Base-by-base conservation (phyloP, 495 filamentous ascomycete species). In the Tuber magnatum region DNA sequence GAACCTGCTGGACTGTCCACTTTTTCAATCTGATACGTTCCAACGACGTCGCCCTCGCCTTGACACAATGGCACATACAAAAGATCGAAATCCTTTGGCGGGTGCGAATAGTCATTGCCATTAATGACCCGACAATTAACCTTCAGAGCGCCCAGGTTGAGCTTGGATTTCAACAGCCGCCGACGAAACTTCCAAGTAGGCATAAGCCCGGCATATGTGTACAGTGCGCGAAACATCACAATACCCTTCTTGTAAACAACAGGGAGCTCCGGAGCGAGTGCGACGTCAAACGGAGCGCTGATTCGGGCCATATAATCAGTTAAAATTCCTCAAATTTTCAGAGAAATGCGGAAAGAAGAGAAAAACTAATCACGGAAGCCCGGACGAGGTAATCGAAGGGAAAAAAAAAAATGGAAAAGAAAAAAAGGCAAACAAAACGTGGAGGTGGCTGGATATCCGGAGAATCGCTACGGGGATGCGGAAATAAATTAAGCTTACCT, bases 171-270 rank as follows among this genome's bases (percentile, higher is more conserved):
- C 14, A 89, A 87, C 74, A 91, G 85, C 69, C 89, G 88, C 80
- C 92, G 92, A 42, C 90, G 88, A 77, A 97, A 91, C 85, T 92
- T 96, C 92, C 91, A 97, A 39, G 92, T 91, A 35, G 96, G 96
- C 78, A 97, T 83, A 74, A 97, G 88, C 78, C 91, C 92, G 40
- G 92, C 88, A 72, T 91, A 92, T 22, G 93, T 87, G 83, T 93
- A 97, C n/a, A 99, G 87, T 14, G 93, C 94, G 75, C 96, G 88
- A 84, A 98, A 97, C 76, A 98, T 88, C 73, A 98, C 91, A 76
- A 99, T 95, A 80, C 90, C 91, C 85, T 94, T 93, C 85, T 98
- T 99, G 86, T 99, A 99, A 75, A 95, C 90, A 38, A 92, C 94
- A 7, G 95, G 93, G 70, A 97, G 85, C 85, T 74, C 89, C 42